Conservation (phyloP, 106 monocot genomes). For the Acorus gramineus region DNA sequence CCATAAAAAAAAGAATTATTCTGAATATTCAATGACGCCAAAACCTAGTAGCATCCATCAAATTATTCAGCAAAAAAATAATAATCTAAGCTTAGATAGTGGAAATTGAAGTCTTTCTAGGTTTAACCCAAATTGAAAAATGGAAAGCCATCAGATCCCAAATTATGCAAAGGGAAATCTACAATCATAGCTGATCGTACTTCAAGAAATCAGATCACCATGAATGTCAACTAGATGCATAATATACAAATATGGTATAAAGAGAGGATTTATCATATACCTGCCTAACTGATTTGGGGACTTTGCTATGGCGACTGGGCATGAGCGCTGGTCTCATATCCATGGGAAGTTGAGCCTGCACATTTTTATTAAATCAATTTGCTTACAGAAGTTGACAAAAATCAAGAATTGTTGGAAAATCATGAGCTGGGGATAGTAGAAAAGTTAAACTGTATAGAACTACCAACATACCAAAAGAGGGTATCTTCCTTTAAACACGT, state of each 20-base stretch:
- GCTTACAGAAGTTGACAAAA: background rate
- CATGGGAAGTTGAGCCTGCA: slow-evolving; percentile 65
- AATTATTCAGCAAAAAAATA: background rate
- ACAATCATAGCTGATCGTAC: no score
- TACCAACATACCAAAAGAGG: slow-evolving; percentile 66
- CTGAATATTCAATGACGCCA: no score
- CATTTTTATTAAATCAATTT: slow-evolving; percentile 4
- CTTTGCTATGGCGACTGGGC: slow-evolving; percentile 48
- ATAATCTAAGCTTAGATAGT: no score
- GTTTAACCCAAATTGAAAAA: no score
- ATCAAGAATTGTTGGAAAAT: background rate
- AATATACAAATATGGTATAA: no score
- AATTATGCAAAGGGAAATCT: no score
- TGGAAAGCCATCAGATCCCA: background rate
- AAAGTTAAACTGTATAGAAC: background rate
- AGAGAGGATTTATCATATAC: slow-evolving; percentile 21
- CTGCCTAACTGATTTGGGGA: slow-evolving; percentile 71
- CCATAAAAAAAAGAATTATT: no score
- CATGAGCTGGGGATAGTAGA: background rate
- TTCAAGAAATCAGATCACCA: no score
- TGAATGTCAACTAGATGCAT: no score
- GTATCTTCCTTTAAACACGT: slow-evolving; percentile 49
- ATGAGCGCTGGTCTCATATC: slow-evolving; percentile 69
- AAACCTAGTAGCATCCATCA: no score
- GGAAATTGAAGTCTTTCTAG: no score